Evolutionary conservation across 768 basidiomycete genomes (phyloP).

Genomic region (Sutorius australiensis): DNA sequence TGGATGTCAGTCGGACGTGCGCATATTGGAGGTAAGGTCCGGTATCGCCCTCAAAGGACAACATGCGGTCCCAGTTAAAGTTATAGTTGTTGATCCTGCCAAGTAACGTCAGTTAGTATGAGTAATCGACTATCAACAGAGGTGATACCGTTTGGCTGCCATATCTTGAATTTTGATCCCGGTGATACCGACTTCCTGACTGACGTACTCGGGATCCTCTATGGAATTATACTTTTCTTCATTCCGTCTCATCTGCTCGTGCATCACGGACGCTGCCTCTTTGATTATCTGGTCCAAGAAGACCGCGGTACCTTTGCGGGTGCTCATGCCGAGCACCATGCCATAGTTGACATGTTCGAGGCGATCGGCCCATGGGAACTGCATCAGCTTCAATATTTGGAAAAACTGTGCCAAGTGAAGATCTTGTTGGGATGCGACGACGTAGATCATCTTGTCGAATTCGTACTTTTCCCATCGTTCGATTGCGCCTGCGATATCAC

Average conservation of each 20-base stretch:
- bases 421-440: constrained; percentile 84
- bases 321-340: constrained; percentile 93
- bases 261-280: constrained; percentile 87
- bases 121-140: neutral
- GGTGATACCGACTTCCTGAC: constrained; percentile 85
- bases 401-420: constrained; percentile 89
- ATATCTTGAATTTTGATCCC: constrained; percentile 98
- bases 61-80: constrained; percentile 93
- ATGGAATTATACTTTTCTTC: constrained; percentile 88
- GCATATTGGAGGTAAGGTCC: constrained; percentile 97
- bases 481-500: constrained; percentile 91
- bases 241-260: constrained; percentile 94
- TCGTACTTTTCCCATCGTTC: constrained; percentile 91
- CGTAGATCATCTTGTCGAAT: constrained; percentile 92
- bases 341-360: constrained; percentile 91
- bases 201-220: constrained; percentile 78
- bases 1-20: constrained; percentile 87
- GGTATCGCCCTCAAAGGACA: constrained; percentile 93
- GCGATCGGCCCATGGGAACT: constrained; percentile 77
- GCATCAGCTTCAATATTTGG: constrained; percentile 89
- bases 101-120: neutral
- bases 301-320: constrained; percentile 88
- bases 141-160: constrained; percentile 79
- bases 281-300: constrained; percentile 92
- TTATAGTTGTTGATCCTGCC: constrained; percentile 90